Conservation (phyloP, 805 yeast genomes). For the Candida maltosa region DNA sequence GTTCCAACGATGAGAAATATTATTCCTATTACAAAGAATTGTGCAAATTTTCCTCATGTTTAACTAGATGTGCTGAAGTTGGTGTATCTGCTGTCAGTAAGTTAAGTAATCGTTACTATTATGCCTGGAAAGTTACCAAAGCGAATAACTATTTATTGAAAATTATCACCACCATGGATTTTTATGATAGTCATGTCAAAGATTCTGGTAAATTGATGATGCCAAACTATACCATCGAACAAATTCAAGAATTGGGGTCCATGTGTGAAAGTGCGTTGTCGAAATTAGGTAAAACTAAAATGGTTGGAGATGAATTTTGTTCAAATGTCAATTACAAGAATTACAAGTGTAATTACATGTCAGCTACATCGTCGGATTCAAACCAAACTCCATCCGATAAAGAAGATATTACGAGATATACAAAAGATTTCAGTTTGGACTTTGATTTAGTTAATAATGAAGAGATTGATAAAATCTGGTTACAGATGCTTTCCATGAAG, state of each 20-base stretch:
- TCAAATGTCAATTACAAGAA: conserved; percentile 5
- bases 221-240: conserved; percentile 16
- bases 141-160: conserved; percentile 30
- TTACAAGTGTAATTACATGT: conserved; percentile 1
- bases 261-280: conserved; percentile 23
- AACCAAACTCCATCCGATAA: conserved; percentile 10
- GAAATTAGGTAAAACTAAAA: conserved; percentile 17
- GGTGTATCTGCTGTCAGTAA: conserved; percentile 34
- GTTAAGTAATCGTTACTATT: conserved; percentile 33
- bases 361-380: not conserved
- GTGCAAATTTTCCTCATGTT: conserved; percentile 19
- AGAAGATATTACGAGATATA: conserved; percentile 2
- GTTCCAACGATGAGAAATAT: conserved; percentile 14
- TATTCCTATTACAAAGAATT: conserved; percentile 14
- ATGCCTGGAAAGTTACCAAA: conserved; percentile 39
- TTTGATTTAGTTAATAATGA: conserved; percentile 20
- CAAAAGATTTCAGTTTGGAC: conserved; percentile 13
- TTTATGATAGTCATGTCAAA: conserved; percentile 18
- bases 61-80: conserved; percentile 25
- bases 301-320: conserved; percentile 11
- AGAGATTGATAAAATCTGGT: conserved; percentile 35
- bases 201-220: conserved; percentile 6
- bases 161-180: conserved; percentile 24
- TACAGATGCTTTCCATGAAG: conserved; percentile 29
- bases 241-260: conserved; percentile 22